Evolutionary conservation across 2,329 filamentous ascomycete genomes (phyloP), one percentile per base, ranked within the genome.

Genomic region (Lachnum nothofagi): DNA sequence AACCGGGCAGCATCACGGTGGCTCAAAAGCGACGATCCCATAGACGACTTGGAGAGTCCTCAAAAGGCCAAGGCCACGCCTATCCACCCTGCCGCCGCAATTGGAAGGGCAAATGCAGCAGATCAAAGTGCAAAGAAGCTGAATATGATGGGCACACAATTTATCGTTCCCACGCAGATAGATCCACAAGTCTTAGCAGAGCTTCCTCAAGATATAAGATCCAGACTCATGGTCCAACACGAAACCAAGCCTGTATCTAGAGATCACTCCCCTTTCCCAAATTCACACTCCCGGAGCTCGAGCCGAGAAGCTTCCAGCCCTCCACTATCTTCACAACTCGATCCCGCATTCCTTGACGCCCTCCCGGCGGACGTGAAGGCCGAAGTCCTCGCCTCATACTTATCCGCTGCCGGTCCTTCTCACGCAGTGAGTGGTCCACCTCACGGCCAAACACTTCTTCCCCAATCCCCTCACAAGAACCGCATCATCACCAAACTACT

Each of bases 141-240:
- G 19, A 95, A 96, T 61, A 78, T 88, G 3, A 74, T 82, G 3
- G 89, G 91, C 2, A 95, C 91, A 0, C 93, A 98, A 61, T 98
- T 98, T 61, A 80, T 97, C 40, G 75, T 98, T 58, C 93, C 93
- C 0, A 79, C 79, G 1, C 88, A 95, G 57, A 78, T 87, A 2
- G 93, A 98, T 63, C 83, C 85, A 0, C 73, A 77, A n/a, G 85
- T 95, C 0, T 69, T 97, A 3, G 86, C 86, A 1, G 90, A 94
- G 61, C 74, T 98, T 3, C 91, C 91, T 0, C 75, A 74, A 25
- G 88, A 95, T 63, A 95, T 97, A 54, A 79, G 88, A 51, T 82
- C 80, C 25, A 88, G 80, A 62, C 75, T 97, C 8, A 74, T 86
- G 53, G 77, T 77, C 7, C 83, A 85, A 60, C 72, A 70, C 49